A percentile compares a stretch with the other conserved stretches of the same genome.
Evolutionary conservation across 148 eudicot genomes (phyloP).

Genomic region (Salicornia ramosissima): DNA sequence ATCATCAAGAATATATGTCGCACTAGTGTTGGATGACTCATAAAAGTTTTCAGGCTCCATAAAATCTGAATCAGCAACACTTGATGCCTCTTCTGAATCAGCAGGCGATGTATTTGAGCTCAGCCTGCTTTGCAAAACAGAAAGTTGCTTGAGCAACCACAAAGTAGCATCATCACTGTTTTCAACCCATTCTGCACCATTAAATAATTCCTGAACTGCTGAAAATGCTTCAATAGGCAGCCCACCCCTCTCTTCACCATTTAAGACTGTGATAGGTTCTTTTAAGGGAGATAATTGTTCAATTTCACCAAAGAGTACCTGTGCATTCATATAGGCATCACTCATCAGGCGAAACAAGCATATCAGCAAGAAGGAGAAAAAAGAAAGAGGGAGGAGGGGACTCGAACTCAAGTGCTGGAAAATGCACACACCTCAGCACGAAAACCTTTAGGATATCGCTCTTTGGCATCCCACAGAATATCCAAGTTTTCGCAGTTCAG

Average conservation of each 20-base stretch:
- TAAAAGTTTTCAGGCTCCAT: slow-evolving; percentile 69
- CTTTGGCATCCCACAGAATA: slow-evolving; percentile 95
- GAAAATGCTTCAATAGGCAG: slow-evolving; percentile 99
- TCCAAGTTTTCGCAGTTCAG: slow-evolving; percentile 88
- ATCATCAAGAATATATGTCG: slow-evolving; percentile 58
- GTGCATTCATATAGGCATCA: slow-evolving; percentile 12
- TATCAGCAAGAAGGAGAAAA: slow-evolving; percentile 10
- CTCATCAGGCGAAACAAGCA: slow-evolving; percentile 19
- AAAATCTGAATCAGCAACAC: slow-evolving; percentile 82
- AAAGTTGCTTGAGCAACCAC: slow-evolving; percentile 90
- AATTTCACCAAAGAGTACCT: slow-evolving; percentile 95
- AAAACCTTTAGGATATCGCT: slow-evolving; percentile 87
- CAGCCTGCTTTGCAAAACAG: slow-evolving; percentile 56
- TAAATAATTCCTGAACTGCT: slow-evolving; percentile 90
- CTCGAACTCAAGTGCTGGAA: slow-evolving; percentile 2
- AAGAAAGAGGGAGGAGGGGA: no score
- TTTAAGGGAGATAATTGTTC: slow-evolving; percentile 69
- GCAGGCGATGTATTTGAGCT: slow-evolving; percentile 79
- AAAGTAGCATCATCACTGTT: slow-evolving; percentile 82
- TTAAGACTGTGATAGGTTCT: slow-evolving; percentile 62
- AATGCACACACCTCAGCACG: slow-evolving; percentile 73
- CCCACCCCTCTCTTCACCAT: slow-evolving; percentile 91
- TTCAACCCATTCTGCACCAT: slow-evolving; percentile 87
- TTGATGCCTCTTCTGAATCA: slow-evolving; percentile 95
- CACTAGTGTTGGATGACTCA: slow-evolving; percentile 31